Percentiles rank a stretch among this genome's conserved stretches.
Conservation (phyloP, 2,329 filamentous ascomycete genomes). For the Calonectria ilicicola region DNA sequence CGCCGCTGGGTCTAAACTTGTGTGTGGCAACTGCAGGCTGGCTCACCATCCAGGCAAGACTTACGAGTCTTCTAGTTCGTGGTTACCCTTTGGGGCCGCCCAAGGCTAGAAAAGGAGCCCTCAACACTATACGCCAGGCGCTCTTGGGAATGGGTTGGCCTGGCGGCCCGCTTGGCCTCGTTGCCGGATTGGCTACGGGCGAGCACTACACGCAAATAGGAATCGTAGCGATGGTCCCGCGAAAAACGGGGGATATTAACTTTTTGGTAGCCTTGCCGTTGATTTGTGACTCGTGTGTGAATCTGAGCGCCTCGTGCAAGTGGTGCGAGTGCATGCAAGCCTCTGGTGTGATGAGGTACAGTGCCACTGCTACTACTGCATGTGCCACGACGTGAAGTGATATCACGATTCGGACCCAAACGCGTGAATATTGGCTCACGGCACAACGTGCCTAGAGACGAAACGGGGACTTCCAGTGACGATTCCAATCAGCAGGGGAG, state of each 20-base stretch:
- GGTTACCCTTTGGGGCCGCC: not conserved
- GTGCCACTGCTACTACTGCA: not conserved
- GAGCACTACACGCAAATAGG: constrained; percentile 15
- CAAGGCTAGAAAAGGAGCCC: not conserved
- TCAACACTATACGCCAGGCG: constrained; percentile 4
- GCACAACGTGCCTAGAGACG: not conserved
- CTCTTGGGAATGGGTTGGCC: constrained; percentile 7
- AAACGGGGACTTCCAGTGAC: not conserved
- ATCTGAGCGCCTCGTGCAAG: constrained; percentile 2
- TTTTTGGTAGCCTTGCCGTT: constrained; percentile 17
- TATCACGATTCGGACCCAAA: not conserved
- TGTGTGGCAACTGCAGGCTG: not conserved
- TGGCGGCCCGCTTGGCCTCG: constrained; percentile 18
- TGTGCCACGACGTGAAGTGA: constrained; percentile 5
- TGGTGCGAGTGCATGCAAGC: not conserved
- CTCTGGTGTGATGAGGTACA: not conserved
- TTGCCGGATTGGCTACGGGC: constrained; percentile 9
- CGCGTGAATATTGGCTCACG: constrained; percentile 3
- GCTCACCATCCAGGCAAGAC: not conserved
- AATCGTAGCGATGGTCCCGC: constrained; percentile 11
- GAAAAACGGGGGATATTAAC: not conserved
- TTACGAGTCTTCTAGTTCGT: not conserved
- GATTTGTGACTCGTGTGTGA: constrained; percentile 4
- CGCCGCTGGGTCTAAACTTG: not conserved
- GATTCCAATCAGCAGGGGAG: constrained; percentile 1